Conservation (phyloP, 805 yeast species). For the Kuraishia ogatae region DNA sequence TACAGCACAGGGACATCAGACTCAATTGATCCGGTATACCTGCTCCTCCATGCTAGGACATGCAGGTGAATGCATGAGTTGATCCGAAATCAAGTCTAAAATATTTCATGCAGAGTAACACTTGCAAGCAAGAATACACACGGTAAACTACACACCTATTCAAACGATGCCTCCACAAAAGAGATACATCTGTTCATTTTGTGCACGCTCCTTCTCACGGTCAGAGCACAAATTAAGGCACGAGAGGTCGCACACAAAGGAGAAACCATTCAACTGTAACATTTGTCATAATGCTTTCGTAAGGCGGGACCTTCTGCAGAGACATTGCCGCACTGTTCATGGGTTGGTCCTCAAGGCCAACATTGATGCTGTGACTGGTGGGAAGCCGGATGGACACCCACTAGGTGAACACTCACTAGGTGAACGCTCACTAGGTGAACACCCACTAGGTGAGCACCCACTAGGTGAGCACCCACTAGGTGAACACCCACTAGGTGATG, state of each 20-base stretch:
- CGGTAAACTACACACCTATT: too few relatives aligned
- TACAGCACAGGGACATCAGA: too few relatives aligned
- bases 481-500: too few relatives aligned
- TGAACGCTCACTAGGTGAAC: too few relatives aligned
- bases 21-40: too few relatives aligned
- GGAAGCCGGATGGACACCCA: too few relatives aligned
- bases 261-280: slow-evolving; percentile 69
- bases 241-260: slow-evolving; percentile 73
- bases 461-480: too few relatives aligned
- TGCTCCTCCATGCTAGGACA: not conserved
- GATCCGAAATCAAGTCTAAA: not conserved
- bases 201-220: slow-evolving; percentile 74
- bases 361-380: slow-evolving; percentile 12
- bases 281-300: slow-evolving; percentile 69
- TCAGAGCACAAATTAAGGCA: slow-evolving; percentile 74
- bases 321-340: slow-evolving; percentile 78
- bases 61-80: not conserved
- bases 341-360: slow-evolving; percentile 21
- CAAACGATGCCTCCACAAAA: slow-evolving; percentile 33
- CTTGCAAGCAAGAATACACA: too few relatives aligned
- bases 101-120: too few relatives aligned
- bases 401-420: too few relatives aligned
- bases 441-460: too few relatives aligned
- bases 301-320: slow-evolving; percentile 63
- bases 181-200: slow-evolving; percentile 69